A percentile compares a stretch with the other conserved stretches of the same genome.
Evolutionary conservation across 2,329 filamentous ascomycete species (phyloP).

Genomic region (Nannizzia gypsea): DNA sequence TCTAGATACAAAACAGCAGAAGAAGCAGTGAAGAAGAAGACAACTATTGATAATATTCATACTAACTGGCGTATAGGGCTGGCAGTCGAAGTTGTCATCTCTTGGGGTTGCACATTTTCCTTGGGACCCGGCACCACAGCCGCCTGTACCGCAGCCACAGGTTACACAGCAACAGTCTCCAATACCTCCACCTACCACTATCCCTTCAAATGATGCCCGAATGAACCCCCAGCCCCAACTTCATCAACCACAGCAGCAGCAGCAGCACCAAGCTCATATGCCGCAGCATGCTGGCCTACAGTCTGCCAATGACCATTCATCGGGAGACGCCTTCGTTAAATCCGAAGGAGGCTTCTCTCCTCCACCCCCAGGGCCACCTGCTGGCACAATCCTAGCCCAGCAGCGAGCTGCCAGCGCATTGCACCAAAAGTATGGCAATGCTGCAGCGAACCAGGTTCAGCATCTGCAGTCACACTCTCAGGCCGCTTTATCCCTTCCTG

Average conservation of each 20-base stretch:
- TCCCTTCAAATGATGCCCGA: constrained; percentile 31
- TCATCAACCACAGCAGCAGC: constrained; percentile 21
- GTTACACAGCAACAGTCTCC: constrained; percentile 22
- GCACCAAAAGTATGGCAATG: constrained; percentile 36
- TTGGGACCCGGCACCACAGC: constrained; percentile 80
- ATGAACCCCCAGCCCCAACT: constrained; percentile 25
- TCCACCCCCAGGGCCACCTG: constrained; percentile 18
- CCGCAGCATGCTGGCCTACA: constrained; percentile 26
- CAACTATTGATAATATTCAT: background rate
- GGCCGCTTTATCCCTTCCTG: constrained; percentile 25
- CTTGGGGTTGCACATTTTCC: constrained; percentile 80
- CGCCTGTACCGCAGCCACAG: constrained; percentile 31
- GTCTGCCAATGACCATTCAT: constrained; percentile 18
- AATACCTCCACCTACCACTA: constrained; percentile 30
- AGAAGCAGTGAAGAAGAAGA: background rate
- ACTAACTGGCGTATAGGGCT: constrained; percentile 50
- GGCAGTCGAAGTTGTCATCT: constrained; percentile 81
- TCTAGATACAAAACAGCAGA: too few relatives aligned
- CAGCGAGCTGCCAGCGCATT: constrained; percentile 44
- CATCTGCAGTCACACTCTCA: constrained; percentile 34
- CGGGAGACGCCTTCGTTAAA: constrained; percentile 39
- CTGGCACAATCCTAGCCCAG: constrained; percentile 30
- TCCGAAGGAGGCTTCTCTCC: constrained; percentile 37
- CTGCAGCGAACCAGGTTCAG: constrained; percentile 33
- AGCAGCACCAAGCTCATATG: constrained; percentile 22